phyloP scores from a whole-genome alignment of 331 rosid species.

The Malus hybrid region DNA sequence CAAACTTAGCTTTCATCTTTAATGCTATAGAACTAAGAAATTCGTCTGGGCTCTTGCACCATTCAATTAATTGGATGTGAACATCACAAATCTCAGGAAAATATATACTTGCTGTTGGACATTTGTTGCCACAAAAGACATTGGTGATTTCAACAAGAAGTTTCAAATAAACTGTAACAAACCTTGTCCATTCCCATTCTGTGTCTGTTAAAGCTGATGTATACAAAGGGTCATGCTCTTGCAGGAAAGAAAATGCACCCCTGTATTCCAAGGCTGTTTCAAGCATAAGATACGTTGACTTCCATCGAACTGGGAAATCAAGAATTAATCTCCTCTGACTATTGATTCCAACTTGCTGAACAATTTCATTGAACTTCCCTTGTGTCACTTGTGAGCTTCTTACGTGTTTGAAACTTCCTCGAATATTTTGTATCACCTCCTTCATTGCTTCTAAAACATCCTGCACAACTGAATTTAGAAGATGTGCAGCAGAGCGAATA shows the following conservation, averaged over 20 bases:
- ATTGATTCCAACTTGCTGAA: constrained; percentile 52
- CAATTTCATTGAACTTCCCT: constrained; percentile 67
- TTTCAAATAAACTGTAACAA: constrained; percentile 59
- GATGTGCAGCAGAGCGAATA: constrained; percentile 74
- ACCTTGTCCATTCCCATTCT: constrained; percentile 77
- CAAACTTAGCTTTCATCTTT: constrained; percentile 78
- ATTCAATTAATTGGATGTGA: constrained; percentile 77
- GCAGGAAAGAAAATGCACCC: constrained; percentile 60
- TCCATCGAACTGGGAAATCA: constrained; percentile 67
- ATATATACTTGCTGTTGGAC: constrained; percentile 69
- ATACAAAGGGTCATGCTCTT: constrained; percentile 59
- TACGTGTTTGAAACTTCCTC: constrained; percentile 59
- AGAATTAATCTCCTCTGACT: constrained; percentile 47
- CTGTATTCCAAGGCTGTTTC: constrained; percentile 75
- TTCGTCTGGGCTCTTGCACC: constrained; percentile 75
- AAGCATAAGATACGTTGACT: constrained; percentile 72
- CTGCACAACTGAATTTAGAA: constrained; percentile 51
- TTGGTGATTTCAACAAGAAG: constrained; percentile 69
- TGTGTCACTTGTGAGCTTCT: constrained; percentile 68
- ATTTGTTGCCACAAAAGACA: constrained; percentile 53
- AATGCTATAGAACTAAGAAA: constrained; percentile 61
- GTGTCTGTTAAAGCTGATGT: constrained; percentile 46
- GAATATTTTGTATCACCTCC: constrained; percentile 67
- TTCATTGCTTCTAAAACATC: constrained; percentile 56
- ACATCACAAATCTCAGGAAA: constrained; percentile 93